Conservation (phyloP, 1,284 basidiomycete species). For the Ceratobasidium sp. region DNA sequence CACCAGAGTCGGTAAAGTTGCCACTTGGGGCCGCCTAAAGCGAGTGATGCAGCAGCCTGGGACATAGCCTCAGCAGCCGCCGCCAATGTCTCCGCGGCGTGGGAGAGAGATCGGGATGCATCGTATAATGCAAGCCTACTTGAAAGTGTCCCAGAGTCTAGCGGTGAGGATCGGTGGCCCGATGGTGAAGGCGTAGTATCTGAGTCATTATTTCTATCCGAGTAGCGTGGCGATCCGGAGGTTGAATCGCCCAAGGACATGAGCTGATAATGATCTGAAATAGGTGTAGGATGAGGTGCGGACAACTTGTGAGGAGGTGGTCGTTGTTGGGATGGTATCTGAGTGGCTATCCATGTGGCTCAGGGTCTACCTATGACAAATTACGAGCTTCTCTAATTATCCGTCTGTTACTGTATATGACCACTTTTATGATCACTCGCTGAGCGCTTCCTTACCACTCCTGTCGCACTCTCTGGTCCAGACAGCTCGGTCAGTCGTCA, state of each 20-base stretch:
- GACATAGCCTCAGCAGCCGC: slow-evolving; percentile 33
- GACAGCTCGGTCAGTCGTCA: too few species aligned
- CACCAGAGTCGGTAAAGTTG: neutral
- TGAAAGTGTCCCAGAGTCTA: slow-evolving; percentile 8
- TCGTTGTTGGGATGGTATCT: too few species aligned
- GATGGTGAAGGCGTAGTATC: slow-evolving; percentile 39
- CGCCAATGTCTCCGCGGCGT: slow-evolving; percentile 5
- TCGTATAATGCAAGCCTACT: slow-evolving; percentile 12
- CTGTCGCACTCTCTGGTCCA: too few species aligned
- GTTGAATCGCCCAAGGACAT: neutral
- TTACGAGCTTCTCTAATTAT: too few species aligned
- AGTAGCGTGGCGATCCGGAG: neutral
- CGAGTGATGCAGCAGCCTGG: slow-evolving; percentile 23
- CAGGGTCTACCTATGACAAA: too few species aligned
- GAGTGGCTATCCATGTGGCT: too few species aligned
- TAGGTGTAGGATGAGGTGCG: too few species aligned
- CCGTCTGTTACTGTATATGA: too few species aligned
- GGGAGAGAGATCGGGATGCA: slow-evolving; percentile 8
- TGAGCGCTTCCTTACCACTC: too few species aligned
- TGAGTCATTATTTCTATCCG: neutral
- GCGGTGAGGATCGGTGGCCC: neutral
- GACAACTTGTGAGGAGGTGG: too few species aligned
- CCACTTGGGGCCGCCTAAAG: neutral
- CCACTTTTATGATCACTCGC: too few species aligned
- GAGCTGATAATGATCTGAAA: too few species aligned